Evolutionary conservation across 805 yeast species (phyloP), one percentile per base, ranked within the genome.

Genomic region (Nakazawaea laoshanensis): DNA sequence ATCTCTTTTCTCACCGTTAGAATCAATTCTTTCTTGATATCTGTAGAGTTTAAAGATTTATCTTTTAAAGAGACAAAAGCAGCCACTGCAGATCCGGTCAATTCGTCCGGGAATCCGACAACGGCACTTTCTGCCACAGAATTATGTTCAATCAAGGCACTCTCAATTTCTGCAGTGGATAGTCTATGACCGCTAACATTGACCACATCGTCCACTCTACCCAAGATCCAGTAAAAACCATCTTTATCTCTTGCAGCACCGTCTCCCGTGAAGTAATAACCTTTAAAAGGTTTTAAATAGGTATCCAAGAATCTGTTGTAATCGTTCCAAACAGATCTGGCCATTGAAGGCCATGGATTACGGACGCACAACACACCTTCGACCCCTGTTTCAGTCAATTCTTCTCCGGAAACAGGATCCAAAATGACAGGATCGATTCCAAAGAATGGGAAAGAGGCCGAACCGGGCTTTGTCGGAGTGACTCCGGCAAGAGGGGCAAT

Each of bases 161-260:
- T 83, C 59, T 83, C 94, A 45, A 83, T 82, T 58, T 83, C 94
- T 23, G 94, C 86, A 30, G 94, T 83, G n/a, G 92, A 81, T 47
- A 83, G 65, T 54, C 94, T 67, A 62, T 83, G 94, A 37, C 94
- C 94, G 22, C 86, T 76, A 26, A 83, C 92, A 52, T 83, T 83
- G 33, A 83, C 94, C 39, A 83, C 94, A 54, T 83, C 94, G 55
- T 83, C 94, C 40, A 83, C 92, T 61, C 94, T 70, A 36, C 94
- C 94, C 49, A 81, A 57, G 43, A 83, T 81, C 88, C 92, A 83
- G 61, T 74, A 78, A 63, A 72, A 83, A 5, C 94, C 94, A 52
- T 82, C 89, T 44, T 70, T 65, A 53, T 83, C 94, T 52, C 88
- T 70, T 13, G 87, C 89, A 18, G 89, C 92, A 59, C 94, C 94